Evolutionary conservation across 1,284 basidiomycete genomes (phyloP).

Genomic region (Sporisorium graminicola): DNA sequence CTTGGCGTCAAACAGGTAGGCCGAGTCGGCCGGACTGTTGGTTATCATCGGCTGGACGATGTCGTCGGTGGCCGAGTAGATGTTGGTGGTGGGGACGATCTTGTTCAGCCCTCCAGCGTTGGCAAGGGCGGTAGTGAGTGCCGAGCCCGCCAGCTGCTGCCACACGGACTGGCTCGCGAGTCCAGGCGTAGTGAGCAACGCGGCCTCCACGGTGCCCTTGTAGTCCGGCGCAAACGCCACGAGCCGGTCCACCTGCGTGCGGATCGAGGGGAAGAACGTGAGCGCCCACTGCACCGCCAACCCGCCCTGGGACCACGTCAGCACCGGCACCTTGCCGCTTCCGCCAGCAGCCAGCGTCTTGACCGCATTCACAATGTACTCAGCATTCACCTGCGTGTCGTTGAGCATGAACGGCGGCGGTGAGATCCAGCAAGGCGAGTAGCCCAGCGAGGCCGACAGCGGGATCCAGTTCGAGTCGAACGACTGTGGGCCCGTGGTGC

Average conservation of each 20-base stretch:
- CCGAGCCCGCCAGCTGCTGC: constrained; percentile 36
- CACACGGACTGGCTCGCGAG: constrained; percentile 15
- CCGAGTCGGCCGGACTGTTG: constrained; percentile 20
- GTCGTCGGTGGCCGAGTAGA: constrained; percentile 38
- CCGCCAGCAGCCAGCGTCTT: constrained; percentile 15
- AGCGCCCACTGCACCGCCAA: constrained; percentile 32
- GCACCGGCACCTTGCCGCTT: constrained; percentile 27
- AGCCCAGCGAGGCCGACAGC: constrained; percentile 29
- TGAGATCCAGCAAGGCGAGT: constrained; percentile 39
- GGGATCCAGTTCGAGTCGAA: constrained; percentile 48
- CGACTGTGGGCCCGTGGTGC: constrained; percentile 17
- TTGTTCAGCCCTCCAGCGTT: constrained; percentile 40
- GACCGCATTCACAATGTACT: constrained; percentile 50
- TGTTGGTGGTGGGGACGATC: constrained; percentile 46
- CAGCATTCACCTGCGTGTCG: constrained; percentile 38
- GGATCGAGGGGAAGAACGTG: constrained; percentile 42
- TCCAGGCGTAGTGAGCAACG: constrained; percentile 5
- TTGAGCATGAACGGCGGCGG: constrained; percentile 47
- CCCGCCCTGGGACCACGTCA: constrained; percentile 46
- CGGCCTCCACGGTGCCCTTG: constrained; percentile 30
- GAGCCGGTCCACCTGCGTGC: constrained; percentile 21
- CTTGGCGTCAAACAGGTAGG: constrained; percentile 25
- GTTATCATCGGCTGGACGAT: constrained; percentile 33
- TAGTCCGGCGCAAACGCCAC: constrained; percentile 47
- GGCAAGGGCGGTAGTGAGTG: constrained; percentile 23